Evolutionary conservation across 257 asterid genomes (phyloP).

Genomic region (Nicotiana tomentosiformis): DNA sequence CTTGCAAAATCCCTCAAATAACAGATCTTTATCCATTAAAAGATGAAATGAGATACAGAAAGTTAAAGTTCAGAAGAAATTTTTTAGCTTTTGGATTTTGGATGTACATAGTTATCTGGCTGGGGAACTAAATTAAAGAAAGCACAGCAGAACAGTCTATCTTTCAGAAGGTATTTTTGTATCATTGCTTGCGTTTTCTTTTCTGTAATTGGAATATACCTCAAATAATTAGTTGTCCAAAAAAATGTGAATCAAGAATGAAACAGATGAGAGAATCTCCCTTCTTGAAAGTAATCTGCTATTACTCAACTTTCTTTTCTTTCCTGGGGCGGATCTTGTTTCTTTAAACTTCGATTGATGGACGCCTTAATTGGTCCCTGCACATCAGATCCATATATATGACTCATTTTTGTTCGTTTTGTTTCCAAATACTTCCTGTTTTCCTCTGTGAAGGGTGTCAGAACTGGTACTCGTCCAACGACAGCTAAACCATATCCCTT

Average conservation of each 20-base stretch:
- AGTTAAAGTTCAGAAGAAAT: not conserved
- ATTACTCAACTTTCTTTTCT: slow-evolving; percentile 7
- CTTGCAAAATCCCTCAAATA: not conserved
- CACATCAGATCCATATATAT: slow-evolving; percentile 58
- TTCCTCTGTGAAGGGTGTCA: slow-evolving; percentile 76
- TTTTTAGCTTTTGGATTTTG: not conserved
- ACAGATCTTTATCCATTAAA: not conserved
- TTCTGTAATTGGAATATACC: not conserved
- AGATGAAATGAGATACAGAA: not conserved
- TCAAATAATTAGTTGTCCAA: not conserved
- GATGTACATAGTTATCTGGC: not conserved
- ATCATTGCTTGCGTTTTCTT: not conserved
- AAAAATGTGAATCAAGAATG: not conserved
- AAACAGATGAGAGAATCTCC: not conserved
- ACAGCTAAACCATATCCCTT: slow-evolving; percentile 81
- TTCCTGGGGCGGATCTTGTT: slow-evolving; percentile 21
- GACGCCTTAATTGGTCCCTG: slow-evolving; percentile 33
- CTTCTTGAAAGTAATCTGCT: not conserved
- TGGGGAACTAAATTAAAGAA: not conserved
- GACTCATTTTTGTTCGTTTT: slow-evolving; percentile 73
- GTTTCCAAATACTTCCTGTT: slow-evolving; percentile 72
- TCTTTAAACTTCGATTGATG: slow-evolving; percentile 23
- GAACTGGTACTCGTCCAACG: slow-evolving; percentile 66
- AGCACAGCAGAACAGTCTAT: not conserved
- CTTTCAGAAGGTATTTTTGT: not conserved